A percentile compares a stretch with the other conserved stretches of the same genome.
Conservation (phyloP, 2,329 filamentous ascomycete genomes). For the Grosmannia clavigera region DNA sequence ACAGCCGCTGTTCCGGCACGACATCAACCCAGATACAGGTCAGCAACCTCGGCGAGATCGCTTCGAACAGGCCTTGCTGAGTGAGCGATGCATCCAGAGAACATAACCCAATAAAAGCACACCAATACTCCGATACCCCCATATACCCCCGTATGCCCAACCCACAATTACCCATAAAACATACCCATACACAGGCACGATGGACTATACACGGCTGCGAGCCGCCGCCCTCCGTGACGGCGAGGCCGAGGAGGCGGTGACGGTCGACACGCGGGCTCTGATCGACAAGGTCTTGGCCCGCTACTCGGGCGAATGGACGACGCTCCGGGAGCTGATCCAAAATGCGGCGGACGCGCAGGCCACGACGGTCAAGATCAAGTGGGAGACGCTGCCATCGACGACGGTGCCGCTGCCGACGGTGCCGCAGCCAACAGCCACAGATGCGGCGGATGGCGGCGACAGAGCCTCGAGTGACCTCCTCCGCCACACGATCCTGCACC, state of each 20-base stretch:
- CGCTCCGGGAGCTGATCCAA: conserved; percentile 84
- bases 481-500: conserved; percentile 72
- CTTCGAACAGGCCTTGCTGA: neutral
- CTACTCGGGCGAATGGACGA: conserved; percentile 92
- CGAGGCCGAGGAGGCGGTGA: conserved; percentile 91
- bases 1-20: neutral
- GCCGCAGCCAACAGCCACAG: neutral
- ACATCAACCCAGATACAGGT: neutral
- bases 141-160: neutral
- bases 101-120: neutral
- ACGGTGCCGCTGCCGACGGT: conserved; percentile 57
- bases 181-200: conserved; percentile 18
- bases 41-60: neutral
- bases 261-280: conserved; percentile 88
- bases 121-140: neutral
- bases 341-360: conserved; percentile 97
- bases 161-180: too few relatives aligned
- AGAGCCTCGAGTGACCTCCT: conserved; percentile 46
- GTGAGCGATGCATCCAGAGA: neutral
- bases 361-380: conserved; percentile 76
- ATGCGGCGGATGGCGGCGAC: neutral
- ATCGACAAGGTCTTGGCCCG: conserved; percentile 96
- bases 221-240: conserved; percentile 77
- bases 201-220: conserved; percentile 67
- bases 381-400: conserved; percentile 79